Conservation (phyloP, 805 yeast genomes). For the Metschnikowia henanensis region DNA sequence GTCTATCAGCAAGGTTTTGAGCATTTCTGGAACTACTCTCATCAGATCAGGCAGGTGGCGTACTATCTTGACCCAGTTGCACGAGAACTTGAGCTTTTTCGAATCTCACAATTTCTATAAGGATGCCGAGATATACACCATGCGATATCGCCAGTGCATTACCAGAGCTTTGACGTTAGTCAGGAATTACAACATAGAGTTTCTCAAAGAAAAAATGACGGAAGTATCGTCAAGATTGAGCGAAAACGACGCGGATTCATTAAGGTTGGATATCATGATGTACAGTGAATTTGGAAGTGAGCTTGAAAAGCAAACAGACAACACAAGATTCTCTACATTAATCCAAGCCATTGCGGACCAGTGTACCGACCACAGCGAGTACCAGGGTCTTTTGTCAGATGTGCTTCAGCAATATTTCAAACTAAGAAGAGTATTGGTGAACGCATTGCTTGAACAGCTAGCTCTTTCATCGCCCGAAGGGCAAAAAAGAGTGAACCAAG, state of each 20-base stretch:
- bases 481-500: too few relatives aligned
- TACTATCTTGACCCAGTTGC: constrained; percentile 53
- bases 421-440: constrained; percentile 51
- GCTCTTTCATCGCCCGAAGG: too few relatives aligned
- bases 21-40: constrained; percentile 61
- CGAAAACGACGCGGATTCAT: constrained; percentile 6
- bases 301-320: constrained; percentile 18
- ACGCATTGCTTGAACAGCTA: constrained; percentile 36
- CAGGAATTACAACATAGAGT: constrained; percentile 59
- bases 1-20: constrained; percentile 62
- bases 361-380: constrained; percentile 45
- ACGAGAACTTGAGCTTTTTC: constrained; percentile 64
- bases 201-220: constrained; percentile 28
- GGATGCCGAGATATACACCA: constrained; percentile 67
- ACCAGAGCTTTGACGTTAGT: constrained; percentile 77
- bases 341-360: constrained; percentile 14
- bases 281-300: constrained; percentile 18
- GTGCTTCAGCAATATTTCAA: constrained; percentile 63
- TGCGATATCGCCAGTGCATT: constrained; percentile 80
- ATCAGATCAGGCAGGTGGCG: constrained; percentile 45
- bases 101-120: constrained; percentile 51
- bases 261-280: constrained; percentile 18
- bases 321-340: constrained; percentile 15
- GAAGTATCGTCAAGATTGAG: constrained; percentile 10
- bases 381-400: constrained; percentile 66